Evolutionary conservation across 805 yeast species (phyloP).

Genomic region (Metschnikowia borealis): DNA sequence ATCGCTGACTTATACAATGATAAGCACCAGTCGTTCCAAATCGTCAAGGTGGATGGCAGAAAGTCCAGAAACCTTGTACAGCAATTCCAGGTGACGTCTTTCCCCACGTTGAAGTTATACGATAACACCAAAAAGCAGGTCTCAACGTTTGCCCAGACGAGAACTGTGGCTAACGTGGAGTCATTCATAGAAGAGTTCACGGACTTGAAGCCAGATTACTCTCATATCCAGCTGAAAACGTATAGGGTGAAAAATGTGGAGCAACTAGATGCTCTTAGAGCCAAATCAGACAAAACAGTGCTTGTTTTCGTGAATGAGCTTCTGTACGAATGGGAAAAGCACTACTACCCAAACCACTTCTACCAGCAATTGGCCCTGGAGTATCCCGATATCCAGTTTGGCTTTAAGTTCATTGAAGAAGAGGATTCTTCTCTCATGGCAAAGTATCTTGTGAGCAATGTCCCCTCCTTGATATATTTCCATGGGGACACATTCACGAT

Average conservation of each 20-base stretch:
- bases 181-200: slow-evolving; percentile 11
- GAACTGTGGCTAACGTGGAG: slow-evolving; percentile 12
- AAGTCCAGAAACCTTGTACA: slow-evolving; percentile 28
- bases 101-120: slow-evolving; percentile 49
- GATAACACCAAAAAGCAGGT: slow-evolving; percentile 39
- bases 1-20: slow-evolving; percentile 42
- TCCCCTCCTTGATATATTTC: slow-evolving; percentile 30
- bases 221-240: background rate
- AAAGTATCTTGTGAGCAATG: slow-evolving; percentile 27
- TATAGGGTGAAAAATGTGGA: background rate
- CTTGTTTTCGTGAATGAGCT: slow-evolving; percentile 12
- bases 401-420: slow-evolving; percentile 24
- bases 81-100: slow-evolving; percentile 40
- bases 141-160: slow-evolving; percentile 29
- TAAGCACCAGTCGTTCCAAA: slow-evolving; percentile 22
- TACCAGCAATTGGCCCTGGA: slow-evolving; percentile 26
- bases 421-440: slow-evolving; percentile 20
- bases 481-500: slow-evolving; percentile 21
- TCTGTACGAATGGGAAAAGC: slow-evolving; percentile 29
- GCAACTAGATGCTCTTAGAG: slow-evolving; percentile 3
- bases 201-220: slow-evolving; percentile 4
- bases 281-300: background rate
- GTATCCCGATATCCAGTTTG: slow-evolving; percentile 18
- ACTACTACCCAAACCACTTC: slow-evolving; percentile 32
- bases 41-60: slow-evolving; percentile 29